Percentiles rank a stretch among this genome's conserved stretches.
phyloP scores from a whole-genome alignment of 1,139 yeast genomes.

The Kurtzmaniella quercitrusa region DNA sequence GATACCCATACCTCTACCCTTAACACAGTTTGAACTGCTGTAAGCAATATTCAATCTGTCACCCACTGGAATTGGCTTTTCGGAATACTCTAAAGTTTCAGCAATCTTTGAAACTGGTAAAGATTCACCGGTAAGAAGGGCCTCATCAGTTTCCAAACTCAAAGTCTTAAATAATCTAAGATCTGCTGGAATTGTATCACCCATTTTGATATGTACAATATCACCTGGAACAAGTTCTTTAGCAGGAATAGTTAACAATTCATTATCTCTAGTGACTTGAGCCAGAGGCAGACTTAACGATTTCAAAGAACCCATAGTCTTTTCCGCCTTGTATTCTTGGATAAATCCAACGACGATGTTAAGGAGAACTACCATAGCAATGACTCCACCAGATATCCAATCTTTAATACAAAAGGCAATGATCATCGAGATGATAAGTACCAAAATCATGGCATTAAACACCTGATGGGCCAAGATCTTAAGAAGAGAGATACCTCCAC shows the following conservation, averaged over 20 bases:
- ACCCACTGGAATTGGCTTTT: conserved; percentile 56
- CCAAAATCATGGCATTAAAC: conserved; percentile 73
- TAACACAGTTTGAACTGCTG: conserved; percentile 67
- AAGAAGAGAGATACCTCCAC: conserved; percentile 50
- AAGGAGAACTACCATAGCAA: conserved; percentile 62
- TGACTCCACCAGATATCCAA: conserved; percentile 84
- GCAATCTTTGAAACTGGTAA: conserved; percentile 64
- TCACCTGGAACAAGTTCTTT: conserved; percentile 79
- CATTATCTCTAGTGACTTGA: conserved; percentile 61
- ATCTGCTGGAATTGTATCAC: conserved; percentile 81
- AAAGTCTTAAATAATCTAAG: conserved; percentile 54
- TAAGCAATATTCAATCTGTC: conserved; percentile 73
- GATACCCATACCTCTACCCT: conserved; percentile 74
- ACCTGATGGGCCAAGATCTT: conserved; percentile 64
- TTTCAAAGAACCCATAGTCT: conserved; percentile 74
- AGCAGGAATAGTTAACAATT: conserved; percentile 56
- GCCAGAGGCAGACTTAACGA: conserved; percentile 73
- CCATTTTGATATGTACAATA: conserved; percentile 59
- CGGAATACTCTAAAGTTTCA: conserved; percentile 25
- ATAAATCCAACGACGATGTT: conserved; percentile 67
- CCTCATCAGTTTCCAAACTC: conserved; percentile 79
- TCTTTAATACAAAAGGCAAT: conserved; percentile 73
- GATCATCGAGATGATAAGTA: conserved; percentile 67
- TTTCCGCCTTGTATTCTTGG: conserved; percentile 72
- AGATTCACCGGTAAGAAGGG: conserved; percentile 77